Conservation (phyloP, 495 filamentous ascomycete species). For the Hypoxylon rickii region DNA sequence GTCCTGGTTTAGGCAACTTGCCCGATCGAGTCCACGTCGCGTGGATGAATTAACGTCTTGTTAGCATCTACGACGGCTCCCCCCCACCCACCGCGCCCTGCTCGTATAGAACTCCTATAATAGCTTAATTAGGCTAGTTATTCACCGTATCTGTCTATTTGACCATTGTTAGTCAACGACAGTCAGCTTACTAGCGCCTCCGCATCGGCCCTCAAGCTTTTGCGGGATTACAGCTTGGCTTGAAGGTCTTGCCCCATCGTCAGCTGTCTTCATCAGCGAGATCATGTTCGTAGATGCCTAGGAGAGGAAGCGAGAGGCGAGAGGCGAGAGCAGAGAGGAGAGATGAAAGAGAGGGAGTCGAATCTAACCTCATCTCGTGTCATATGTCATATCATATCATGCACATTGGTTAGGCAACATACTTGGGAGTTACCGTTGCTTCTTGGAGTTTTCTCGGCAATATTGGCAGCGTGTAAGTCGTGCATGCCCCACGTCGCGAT, state of each 20-base stretch:
- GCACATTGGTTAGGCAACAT: background rate
- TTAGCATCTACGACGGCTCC: constrained; percentile 9
- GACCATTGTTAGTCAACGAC: constrained; percentile 1
- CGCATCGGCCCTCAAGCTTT: background rate
- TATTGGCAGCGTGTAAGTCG: constrained; percentile 12
- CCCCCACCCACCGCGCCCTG: background rate
- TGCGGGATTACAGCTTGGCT: background rate
- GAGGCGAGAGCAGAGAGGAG: background rate
- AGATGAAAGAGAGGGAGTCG: background rate
- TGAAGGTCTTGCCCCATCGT: background rate
- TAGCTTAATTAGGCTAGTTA: constrained; percentile 18
- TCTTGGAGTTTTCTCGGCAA: constrained; percentile 32
- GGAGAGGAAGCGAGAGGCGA: too few species aligned
- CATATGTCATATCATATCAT: constrained; percentile 3
- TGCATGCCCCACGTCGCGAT: constrained; percentile 17
- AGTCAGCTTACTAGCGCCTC: constrained; percentile 32
- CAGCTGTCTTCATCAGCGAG: too few species aligned
- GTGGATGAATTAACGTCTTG: constrained; percentile 23
- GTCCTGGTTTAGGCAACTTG: constrained; percentile 30
- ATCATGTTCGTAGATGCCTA: too few species aligned
- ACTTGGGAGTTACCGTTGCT: background rate
- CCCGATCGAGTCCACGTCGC: constrained; percentile 21
- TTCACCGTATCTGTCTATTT: constrained; percentile 12
- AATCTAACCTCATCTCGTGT: background rate
- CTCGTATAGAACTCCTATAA: constrained; percentile 15